Evolutionary conservation across 1,139 yeast species (phyloP).

Genomic region (Ashbya aceris): DNA sequence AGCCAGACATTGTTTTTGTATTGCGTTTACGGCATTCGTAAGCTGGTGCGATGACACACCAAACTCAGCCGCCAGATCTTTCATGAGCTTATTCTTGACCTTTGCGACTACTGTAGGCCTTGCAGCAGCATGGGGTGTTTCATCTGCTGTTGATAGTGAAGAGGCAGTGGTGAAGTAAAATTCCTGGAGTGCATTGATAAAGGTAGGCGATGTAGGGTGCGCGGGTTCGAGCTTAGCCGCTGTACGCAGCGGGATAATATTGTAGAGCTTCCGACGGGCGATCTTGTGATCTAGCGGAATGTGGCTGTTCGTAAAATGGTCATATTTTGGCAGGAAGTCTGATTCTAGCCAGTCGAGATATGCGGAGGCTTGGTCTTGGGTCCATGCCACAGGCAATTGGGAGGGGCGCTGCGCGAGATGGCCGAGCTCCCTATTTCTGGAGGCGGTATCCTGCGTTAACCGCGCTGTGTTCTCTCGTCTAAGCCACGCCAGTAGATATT

Average conservation of each 20-base stretch:
- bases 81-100: neutral
- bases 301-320: slow-evolving; percentile 7
- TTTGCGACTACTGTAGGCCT: neutral
- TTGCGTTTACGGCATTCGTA: neutral
- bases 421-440: no score
- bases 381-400: slow-evolving; percentile 13
- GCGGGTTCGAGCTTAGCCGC: neutral
- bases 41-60: neutral
- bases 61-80: neutral
- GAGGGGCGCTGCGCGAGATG: neutral
- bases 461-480: neutral
- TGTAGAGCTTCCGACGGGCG: slow-evolving; percentile 23
- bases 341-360: slow-evolving; percentile 26
- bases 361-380: slow-evolving; percentile 12
- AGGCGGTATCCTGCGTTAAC: no score
- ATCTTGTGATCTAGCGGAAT: slow-evolving; percentile 24
- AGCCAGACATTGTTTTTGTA: neutral
- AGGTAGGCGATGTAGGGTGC: neutral
- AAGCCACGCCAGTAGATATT: slow-evolving; percentile 1
- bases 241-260: slow-evolving; percentile 18
- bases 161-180: neutral
- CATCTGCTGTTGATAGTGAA: neutral
- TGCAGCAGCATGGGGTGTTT: neutral
- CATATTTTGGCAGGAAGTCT: slow-evolving; percentile 13
- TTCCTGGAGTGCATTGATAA: neutral